These are phyloP conservation scores for Elaeagnus macrophylla DNA, from an alignment of 306 rosid species.

Conservation along the genomic window DNA sequence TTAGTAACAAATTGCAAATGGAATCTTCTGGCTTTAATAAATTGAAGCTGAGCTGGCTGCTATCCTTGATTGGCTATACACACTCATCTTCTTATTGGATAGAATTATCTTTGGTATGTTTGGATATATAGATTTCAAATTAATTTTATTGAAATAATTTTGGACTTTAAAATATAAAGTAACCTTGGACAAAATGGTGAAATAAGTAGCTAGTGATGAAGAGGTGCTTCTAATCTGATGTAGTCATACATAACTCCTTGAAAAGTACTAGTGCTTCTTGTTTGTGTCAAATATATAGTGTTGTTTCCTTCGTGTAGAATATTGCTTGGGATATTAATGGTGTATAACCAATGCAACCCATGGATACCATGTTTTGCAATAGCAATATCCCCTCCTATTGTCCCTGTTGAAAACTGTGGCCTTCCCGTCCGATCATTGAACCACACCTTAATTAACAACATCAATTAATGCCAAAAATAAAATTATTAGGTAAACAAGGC, in stretches of 20 bases:
- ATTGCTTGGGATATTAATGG: slow-evolving; percentile 11
- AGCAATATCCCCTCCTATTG: slow-evolving; percentile 28
- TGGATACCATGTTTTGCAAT: slow-evolving; percentile 49
- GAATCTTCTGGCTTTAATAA: no score
- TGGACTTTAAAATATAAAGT: no score
- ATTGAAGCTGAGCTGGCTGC: no score
- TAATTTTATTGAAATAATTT: no score
- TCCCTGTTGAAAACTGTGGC: slow-evolving; percentile 21
- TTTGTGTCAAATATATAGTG: slow-evolving; percentile 31
- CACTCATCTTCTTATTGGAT: no score
- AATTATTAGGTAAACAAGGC: not conserved
- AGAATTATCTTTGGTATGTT: no score
- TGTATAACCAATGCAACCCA: slow-evolving; percentile 27
- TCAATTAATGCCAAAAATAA: not conserved
- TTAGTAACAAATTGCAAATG: no score
- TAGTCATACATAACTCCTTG: slow-evolving; percentile 47
- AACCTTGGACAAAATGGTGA: not conserved
- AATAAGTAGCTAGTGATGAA: not conserved
- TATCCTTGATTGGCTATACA: no score
- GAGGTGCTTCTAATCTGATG: slow-evolving; percentile 41
- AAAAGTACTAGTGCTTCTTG: slow-evolving; percentile 8
- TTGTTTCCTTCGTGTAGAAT: slow-evolving; percentile 25
- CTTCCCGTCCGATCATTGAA: slow-evolving; percentile 11
- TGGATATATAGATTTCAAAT: no score
- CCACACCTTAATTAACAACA: slow-evolving; percentile 37